Conservation (phyloP, 2,329 filamentous ascomycete genomes). For the Pseudocercospora pini-densiflorae region DNA sequence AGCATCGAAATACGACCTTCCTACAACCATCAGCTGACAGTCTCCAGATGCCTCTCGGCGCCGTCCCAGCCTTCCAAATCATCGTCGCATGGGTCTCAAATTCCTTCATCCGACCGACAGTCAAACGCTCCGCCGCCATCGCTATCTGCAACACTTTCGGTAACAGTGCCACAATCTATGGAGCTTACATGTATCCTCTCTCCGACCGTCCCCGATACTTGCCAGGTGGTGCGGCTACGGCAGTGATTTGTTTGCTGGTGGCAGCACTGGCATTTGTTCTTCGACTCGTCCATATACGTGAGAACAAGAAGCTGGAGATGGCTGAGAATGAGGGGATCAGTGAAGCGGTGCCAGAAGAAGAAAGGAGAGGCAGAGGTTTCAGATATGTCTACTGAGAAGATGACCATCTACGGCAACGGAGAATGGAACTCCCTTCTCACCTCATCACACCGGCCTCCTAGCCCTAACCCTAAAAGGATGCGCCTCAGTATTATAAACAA, state of each 20-base stretch:
- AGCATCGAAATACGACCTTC: too few relatives aligned
- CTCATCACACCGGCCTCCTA: conserved; percentile 16
- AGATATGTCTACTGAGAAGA: neutral
- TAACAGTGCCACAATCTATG: neutral
- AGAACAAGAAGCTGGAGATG: neutral
- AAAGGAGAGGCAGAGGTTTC: neutral
- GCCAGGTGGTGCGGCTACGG: neutral
- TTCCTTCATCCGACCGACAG: neutral
- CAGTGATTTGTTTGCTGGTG: neutral
- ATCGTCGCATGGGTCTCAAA: neutral
- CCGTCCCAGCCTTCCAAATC: neutral
- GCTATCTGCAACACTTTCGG: neutral
- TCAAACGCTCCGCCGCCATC: neutral
- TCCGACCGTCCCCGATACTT: neutral
- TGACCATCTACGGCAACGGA: too few relatives aligned
- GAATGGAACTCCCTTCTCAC: too few relatives aligned
- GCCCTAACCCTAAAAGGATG: conserved; percentile 59
- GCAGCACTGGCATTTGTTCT: neutral
- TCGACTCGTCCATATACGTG: neutral
- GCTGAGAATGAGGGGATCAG: neutral
- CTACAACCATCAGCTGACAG: too few relatives aligned
- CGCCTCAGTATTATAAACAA: conserved; percentile 69
- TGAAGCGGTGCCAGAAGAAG: neutral
- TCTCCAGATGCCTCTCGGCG: too few relatives aligned
- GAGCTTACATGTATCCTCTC: neutral